Conservation (phyloP, 106 monocot species). For the Acanthochlamys bracteata region DNA sequence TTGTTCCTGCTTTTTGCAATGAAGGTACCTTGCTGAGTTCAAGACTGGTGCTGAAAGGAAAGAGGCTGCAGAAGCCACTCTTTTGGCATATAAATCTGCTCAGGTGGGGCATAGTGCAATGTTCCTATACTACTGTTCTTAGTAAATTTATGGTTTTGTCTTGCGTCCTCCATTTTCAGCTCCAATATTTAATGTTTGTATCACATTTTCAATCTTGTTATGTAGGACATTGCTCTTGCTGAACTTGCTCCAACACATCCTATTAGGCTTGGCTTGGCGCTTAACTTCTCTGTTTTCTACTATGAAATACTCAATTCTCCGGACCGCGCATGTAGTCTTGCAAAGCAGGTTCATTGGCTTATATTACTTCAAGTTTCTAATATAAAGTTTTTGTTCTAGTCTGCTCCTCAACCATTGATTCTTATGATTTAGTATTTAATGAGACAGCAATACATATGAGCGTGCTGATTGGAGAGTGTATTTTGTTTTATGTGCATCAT, state of each 20-base stretch:
- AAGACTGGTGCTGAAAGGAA: slow-evolving; percentile 42
- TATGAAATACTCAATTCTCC: slow-evolving; percentile 10
- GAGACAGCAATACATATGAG: too few species aligned
- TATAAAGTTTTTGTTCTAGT: not conserved
- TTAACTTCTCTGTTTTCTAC: slow-evolving; percentile 13
- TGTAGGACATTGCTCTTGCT: slow-evolving; percentile 6
- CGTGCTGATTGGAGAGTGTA: too few species aligned
- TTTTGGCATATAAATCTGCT: slow-evolving; percentile 37
- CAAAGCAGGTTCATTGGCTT: slow-evolving; percentile 8
- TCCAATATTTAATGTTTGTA: too few species aligned
- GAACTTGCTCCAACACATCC: slow-evolving; percentile 15
- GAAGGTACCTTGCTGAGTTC: slow-evolving; percentile 45
- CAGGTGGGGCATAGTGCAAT: slow-evolving; percentile 1
- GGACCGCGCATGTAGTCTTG: slow-evolving; percentile 9
- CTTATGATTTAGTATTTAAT: too few species aligned
- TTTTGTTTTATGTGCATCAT: too few species aligned
- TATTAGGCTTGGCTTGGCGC: slow-evolving; percentile 9
- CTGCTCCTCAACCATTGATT: too few species aligned
- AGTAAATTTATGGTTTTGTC: too few species aligned
- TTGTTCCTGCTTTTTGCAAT: not conserved
- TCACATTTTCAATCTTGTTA: not conserved
- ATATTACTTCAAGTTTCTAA: not conserved
- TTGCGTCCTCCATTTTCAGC: too few species aligned
- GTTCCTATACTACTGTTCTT: too few species aligned
- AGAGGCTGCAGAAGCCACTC: slow-evolving; percentile 43